Percentiles rank a stretch among this genome's conserved stretches.
These are phyloP conservation scores for Zygosaccharomyces kombuchaensis DNA, from an alignment of 805 yeast genomes.

Conservation along the genomic window DNA sequence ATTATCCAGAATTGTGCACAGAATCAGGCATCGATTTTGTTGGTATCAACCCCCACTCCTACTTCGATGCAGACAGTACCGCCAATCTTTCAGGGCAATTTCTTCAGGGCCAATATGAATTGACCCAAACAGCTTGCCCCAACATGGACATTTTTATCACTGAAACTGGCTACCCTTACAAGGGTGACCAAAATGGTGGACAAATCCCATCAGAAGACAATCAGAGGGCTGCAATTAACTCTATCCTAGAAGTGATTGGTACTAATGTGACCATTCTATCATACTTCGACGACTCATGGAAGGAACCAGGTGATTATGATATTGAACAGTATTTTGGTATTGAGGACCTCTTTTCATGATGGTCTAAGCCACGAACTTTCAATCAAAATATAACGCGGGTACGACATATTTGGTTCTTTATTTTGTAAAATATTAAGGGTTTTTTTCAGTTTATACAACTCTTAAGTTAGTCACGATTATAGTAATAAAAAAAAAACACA, in stretches of 20 bases:
- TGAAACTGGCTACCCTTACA: constrained; percentile 87
- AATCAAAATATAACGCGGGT: constrained; percentile 1
- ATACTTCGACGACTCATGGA: constrained; percentile 85
- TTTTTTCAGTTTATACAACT: not conserved
- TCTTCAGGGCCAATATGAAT: constrained; percentile 54
- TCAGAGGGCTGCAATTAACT: constrained; percentile 63
- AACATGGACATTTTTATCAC: constrained; percentile 56
- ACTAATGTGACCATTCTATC: constrained; percentile 67
- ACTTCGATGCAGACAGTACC: constrained; percentile 59
- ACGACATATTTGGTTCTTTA: constrained; percentile 2
- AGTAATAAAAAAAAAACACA: constrained; percentile 1
- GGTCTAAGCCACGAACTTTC: not conserved
- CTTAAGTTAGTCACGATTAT: constrained; percentile 1
- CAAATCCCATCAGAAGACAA: constrained; percentile 68
- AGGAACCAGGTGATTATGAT: constrained; percentile 73
- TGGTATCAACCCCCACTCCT: constrained; percentile 84
- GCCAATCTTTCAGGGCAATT: constrained; percentile 72
- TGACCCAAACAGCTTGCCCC: constrained; percentile 53
- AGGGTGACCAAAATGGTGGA: constrained; percentile 65
- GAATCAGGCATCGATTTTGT: constrained; percentile 70
- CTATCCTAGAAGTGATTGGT: constrained; percentile 55
- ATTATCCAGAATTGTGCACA: constrained; percentile 65
- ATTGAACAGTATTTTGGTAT: constrained; percentile 87
- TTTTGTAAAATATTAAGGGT: constrained; percentile 1
- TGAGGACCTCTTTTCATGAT: constrained; percentile 29